Base-by-base conservation (phyloP, 2,329 filamentous ascomycete genomes). In the Capronia coronata region DNA sequence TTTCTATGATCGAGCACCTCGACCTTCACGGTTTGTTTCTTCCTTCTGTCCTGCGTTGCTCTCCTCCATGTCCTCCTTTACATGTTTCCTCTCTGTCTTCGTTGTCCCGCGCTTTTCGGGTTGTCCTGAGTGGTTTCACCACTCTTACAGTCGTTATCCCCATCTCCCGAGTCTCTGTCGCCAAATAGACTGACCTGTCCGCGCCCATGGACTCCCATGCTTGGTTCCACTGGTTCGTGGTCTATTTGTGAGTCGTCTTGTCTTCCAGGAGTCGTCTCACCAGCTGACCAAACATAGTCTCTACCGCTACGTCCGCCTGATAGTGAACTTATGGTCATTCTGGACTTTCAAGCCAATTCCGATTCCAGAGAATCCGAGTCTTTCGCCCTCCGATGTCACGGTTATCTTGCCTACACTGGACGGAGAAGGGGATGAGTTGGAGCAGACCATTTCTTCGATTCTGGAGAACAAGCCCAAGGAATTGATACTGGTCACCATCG, bases 341-440 rank as follows among this genome's bases (percentile, higher is more conserved):
- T 93, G 87, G 86, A 75, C 75, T 9, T 95, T 94, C 72, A 86
- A 82, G 68, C 89, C 90, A 21, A 86, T 89, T 55, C 86, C 86
- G 35, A 84, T 91, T 47, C 85, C 88, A 34, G 79, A 81, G 51
- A 86, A 88, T 56, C 88, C 91, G n/a, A 82, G 76, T 38, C 83
- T 89, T 65, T 87, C 82, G 22, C 78, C 82, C 27, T 72, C 86
- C 60, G 87, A 97, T 78, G 89, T 95, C 62, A 95, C 91, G 4
- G 88, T 96, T 57, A 87, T 97, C 61, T 86, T 96, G 54, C 91
- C 91, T 6, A 94, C 90, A 9, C 89, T 97, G 57, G 87, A 94
- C 64, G 87, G 89, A 53, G 83, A 82, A 55, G 88, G 91, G 52
- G 83, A 89, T 61, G 87, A 94, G 64, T 75, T 97, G 54, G 82